Evolutionary conservation across 1,284 basidiomycete species (phyloP).

Genomic region (Apiotrichum mycotoxinovorans): DNA sequence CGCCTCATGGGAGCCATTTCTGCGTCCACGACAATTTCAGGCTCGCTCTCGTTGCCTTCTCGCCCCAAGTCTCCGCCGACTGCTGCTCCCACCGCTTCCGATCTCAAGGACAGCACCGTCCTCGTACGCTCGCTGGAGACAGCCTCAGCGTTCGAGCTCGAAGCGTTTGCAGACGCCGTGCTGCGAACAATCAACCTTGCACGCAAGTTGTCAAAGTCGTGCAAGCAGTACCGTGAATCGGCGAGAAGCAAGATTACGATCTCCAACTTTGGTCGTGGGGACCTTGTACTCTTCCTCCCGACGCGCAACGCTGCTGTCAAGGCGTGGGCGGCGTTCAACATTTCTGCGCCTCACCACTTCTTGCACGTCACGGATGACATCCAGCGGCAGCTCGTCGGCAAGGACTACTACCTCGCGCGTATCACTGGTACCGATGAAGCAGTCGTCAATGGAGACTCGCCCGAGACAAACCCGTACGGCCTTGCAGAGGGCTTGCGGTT

Average conservation of each 20-base stretch:
- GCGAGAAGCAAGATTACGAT: constrained; percentile 92
- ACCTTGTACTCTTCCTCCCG: constrained; percentile 86
- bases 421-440: constrained; percentile 84
- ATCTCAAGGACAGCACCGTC: constrained; percentile 32
- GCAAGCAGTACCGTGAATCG: constrained; percentile 86
- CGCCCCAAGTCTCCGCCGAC: constrained; percentile 12
- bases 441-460: constrained; percentile 69
- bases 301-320: constrained; percentile 88
- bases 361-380: constrained; percentile 78
- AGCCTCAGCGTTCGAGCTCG: constrained; percentile 67
- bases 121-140: constrained; percentile 36
- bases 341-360: constrained; percentile 96
- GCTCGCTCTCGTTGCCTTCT: constrained; percentile 24
- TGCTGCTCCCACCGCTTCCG: constrained; percentile 9
- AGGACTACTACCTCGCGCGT: constrained; percentile 91
- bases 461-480: constrained; percentile 50
- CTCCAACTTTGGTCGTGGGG: constrained; percentile 85
- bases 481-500: constrained; percentile 87
- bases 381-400: constrained; percentile 74
- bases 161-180: constrained; percentile 75
- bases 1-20: constrained; percentile 41
- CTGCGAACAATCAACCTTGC: constrained; percentile 76
- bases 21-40: constrained; percentile 45
- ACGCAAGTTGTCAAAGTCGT: constrained; percentile 94
- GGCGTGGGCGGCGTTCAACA: constrained; percentile 97